phyloP scores from a whole-genome alignment of 2,329 filamentous ascomycete species.

The Paraconiothyrium sp. region DNA sequence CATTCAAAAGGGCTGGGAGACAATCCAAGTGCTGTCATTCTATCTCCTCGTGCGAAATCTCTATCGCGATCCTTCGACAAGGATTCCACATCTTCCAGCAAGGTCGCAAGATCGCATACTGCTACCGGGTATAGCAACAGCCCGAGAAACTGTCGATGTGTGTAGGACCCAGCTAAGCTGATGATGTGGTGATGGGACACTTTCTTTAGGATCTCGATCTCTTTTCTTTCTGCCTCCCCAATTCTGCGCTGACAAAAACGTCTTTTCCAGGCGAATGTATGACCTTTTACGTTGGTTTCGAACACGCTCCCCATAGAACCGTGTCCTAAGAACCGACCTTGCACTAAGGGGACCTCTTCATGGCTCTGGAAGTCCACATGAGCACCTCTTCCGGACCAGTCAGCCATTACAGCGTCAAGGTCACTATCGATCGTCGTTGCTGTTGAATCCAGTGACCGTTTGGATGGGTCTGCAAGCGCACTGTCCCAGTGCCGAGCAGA shows the following conservation, averaged over 20 bases:
- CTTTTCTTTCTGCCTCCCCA: conserved; percentile 26
- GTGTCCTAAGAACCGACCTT: conserved; percentile 31
- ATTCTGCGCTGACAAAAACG: conserved; percentile 26
- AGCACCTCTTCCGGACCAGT: conserved; percentile 16
- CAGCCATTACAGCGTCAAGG: background rate
- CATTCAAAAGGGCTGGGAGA: no score
- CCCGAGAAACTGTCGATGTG: conserved; percentile 28
- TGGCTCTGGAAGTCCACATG: conserved; percentile 17
- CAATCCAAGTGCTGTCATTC: conserved; percentile 2
- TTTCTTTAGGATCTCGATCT: conserved; percentile 35
- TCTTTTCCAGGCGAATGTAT: conserved; percentile 32
- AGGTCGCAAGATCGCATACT: conserved; percentile 27
- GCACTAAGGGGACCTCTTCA: conserved; percentile 22
- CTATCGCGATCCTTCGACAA: background rate
- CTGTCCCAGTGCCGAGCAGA: background rate
- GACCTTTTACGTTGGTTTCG: conserved; percentile 27
- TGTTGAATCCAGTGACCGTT: no score
- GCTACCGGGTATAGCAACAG: conserved; percentile 35
- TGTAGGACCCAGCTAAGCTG: conserved; percentile 33
- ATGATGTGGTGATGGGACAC: conserved; percentile 33
- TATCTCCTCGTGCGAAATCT: conserved; percentile 2
- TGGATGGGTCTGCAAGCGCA: no score
- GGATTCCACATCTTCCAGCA: conserved; percentile 27
- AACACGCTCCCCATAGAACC: conserved; percentile 32
- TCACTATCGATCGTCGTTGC: no score